phyloP scores from a whole-genome alignment of 371 early-diverging fungal genomes.

The Smittium mucronatum region DNA sequence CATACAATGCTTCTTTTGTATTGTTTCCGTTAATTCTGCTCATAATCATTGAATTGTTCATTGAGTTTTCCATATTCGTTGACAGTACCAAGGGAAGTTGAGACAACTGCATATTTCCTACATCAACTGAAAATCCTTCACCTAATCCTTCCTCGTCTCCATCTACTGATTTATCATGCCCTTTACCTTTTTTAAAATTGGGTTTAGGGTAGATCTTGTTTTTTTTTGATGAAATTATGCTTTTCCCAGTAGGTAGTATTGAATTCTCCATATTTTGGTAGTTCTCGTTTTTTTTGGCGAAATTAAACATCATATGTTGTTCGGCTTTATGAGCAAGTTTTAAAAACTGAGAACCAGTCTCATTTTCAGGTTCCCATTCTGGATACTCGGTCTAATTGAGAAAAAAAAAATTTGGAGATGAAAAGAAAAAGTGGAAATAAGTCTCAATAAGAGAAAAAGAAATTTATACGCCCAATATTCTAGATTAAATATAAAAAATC shows the following conservation, averaged over 20 bases:
- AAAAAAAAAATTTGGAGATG: too few species aligned
- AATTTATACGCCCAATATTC: too few species aligned
- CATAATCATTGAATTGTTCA: constrained; percentile 13
- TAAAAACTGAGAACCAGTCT: constrained; percentile 23
- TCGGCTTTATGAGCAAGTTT: constrained; percentile 31
- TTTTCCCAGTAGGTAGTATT: constrained; percentile 25
- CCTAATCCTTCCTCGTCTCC: constrained; percentile 2
- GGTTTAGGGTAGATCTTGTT: background rate
- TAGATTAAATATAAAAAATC: too few species aligned
- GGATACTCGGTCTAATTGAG: constrained; percentile 39
- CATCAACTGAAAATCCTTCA: background rate
- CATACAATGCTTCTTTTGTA: background rate
- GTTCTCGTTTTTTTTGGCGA: constrained; percentile 11
- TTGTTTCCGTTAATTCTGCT: constrained; percentile 1
- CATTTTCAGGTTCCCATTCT: constrained; percentile 32
- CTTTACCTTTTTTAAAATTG: constrained; percentile 3
- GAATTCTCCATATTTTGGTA: constrained; percentile 25
- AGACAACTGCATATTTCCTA: constrained; percentile 18
- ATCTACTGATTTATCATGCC: constrained; percentile 8
- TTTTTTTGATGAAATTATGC: constrained; percentile 23
- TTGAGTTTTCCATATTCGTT: constrained; percentile 17
- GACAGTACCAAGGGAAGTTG: constrained; percentile 31
- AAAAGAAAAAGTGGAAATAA: too few species aligned
- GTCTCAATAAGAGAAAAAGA: too few species aligned
- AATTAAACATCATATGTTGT: constrained; percentile 28